These are phyloP conservation scores for Rugosomyces carneus DNA, from an alignment of 1,284 basidiomycete species.

Conservation along the genomic window DNA sequence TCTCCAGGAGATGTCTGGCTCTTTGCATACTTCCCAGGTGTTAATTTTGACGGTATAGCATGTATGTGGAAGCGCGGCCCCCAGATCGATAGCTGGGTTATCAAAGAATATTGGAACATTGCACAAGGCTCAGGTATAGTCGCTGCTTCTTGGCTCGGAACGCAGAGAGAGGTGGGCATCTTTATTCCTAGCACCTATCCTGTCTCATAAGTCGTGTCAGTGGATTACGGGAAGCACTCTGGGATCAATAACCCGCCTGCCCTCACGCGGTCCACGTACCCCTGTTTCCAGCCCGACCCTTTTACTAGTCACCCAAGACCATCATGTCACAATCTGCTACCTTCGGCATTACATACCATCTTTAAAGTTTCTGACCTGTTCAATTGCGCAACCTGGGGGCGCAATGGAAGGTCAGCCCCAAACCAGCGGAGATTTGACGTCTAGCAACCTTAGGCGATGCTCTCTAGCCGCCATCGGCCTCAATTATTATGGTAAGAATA, in stretches of 20 bases:
- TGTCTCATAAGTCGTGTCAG: conserved; percentile 27
- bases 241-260: conserved; percentile 40
- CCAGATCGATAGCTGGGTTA: conserved; percentile 55
- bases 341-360: conserved; percentile 34
- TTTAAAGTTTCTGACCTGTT: conserved; percentile 41
- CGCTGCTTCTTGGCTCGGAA: conserved; percentile 53
- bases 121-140: conserved; percentile 51
- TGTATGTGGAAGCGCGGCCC: conserved; percentile 60
- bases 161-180: conserved; percentile 49
- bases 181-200: neutral
- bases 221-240: conserved; percentile 39
- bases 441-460: conserved; percentile 37
- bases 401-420: conserved; percentile 30
- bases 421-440: conserved; percentile 32
- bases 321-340: conserved; percentile 45
- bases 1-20: conserved; percentile 56
- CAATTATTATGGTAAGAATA: conserved; percentile 50
- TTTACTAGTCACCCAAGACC: conserved; percentile 51
- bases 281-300: conserved; percentile 45
- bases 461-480: conserved; percentile 57
- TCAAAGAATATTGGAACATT: conserved; percentile 54
- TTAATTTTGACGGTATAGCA: conserved; percentile 45
- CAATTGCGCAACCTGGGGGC: conserved; percentile 34
- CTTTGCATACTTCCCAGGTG: conserved; percentile 69
- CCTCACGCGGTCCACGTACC: conserved; percentile 45